A percentile compares a stretch with the other conserved stretches of the same genome.
Conservation (phyloP, 1,284 basidiomycete species). For the Heterobasidion annosum region DNA sequence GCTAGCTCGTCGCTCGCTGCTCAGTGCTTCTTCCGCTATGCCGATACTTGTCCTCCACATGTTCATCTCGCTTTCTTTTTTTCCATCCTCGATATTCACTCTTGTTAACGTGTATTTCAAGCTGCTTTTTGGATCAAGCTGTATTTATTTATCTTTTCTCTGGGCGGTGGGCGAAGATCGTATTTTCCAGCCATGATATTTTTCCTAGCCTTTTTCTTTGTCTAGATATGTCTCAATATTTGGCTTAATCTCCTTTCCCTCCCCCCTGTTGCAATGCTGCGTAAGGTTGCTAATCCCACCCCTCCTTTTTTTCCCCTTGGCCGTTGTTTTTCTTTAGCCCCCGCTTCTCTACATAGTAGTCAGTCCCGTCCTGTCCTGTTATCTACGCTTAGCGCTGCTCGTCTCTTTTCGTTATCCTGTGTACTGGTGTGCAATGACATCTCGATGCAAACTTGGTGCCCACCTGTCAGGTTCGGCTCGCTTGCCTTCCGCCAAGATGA, state of each 20-base stretch:
- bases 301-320: background rate
- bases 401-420: background rate
- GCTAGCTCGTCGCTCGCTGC: background rate
- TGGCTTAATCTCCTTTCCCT: background rate
- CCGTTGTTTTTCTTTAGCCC: conserved; percentile 1
- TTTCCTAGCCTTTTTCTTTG: background rate
- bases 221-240: background rate
- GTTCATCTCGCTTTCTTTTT: background rate
- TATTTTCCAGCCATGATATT: background rate
- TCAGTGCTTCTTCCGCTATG: background rate
- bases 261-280: conserved; percentile 2
- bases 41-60: background rate
- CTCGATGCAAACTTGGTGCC: background rate
- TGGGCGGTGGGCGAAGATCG: background rate
- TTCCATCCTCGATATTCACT: background rate
- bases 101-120: background rate
- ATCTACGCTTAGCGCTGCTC: background rate
- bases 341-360: background rate
- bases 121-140: background rate
- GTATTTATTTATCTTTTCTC: background rate
- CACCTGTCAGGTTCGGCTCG: background rate
- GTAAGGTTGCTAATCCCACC: background rate
- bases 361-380: background rate
- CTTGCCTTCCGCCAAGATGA: too few relatives aligned
- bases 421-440: conserved; percentile 1